Base-by-base conservation (phyloP, 352 stramenopile genomes). In the Phytopythium boreale region DNA sequence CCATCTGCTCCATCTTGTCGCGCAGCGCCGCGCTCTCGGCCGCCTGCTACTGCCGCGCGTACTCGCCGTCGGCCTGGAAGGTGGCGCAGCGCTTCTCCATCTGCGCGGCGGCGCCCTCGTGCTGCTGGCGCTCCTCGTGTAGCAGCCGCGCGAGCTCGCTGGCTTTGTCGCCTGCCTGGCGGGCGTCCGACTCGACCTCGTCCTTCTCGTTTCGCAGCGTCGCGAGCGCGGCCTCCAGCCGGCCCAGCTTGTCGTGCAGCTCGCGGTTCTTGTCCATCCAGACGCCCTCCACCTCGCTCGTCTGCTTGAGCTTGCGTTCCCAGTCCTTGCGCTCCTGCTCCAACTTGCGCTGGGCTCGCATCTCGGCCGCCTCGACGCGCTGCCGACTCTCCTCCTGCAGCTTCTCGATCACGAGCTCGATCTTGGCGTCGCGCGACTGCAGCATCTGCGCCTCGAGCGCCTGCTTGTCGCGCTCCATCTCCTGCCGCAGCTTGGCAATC, bases 241-340 rank as follows among this genome's bases (percentile, higher is more conserved):
- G 80, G 58, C 68, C 69, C 39, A 87, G 62, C 52, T 90, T 89
- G 43, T 90, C 85, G 62, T 89, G 82, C 41, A 93, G 65, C 63
- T 90, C 82, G 20, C 81, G 77, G 63, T 89, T 92, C 73, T 93
- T 92, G 43, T 92, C 85, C 82, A 93, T 92, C 85, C 85, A 93
- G n/a, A 90, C 82, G 36, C 69, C 70, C 26, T 92, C 83, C n/a
- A 91, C 83, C 62, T 94, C 82, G 63, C 72, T 84, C 20, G 82
- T 88, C 62, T 90, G 82, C 67, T 87, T 86, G 61, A 90, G 74
- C 61, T 91, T 89, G 56, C 82, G 79, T 64, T 90, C 80, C 63
- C 72, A 87, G 31, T 90, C 83, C n/a, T 74, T 67, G 49, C 73
- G 77, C 65, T 94, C 83, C 19, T 84, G 62, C 52, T 84, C 80